A percentile compares a stretch with the other conserved stretches of the same genome.
These are phyloP conservation scores for Xylaria telfairii DNA, from an alignment of 495 filamentous ascomycete genomes.

Conservation along the genomic window DNA sequence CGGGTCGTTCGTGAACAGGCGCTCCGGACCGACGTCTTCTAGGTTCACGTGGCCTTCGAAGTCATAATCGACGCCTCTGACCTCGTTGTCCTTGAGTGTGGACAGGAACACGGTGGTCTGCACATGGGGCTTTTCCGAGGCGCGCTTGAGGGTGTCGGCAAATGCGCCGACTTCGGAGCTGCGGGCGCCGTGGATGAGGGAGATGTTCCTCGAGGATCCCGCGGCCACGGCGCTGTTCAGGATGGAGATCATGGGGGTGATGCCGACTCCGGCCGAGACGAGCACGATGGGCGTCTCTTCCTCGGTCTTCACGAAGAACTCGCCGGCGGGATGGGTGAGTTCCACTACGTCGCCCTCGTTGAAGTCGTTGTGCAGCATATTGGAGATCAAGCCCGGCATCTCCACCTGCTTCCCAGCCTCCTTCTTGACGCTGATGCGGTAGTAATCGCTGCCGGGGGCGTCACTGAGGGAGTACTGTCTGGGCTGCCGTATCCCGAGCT, in stretches of 20 bases:
- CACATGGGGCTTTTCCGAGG: slow-evolving; percentile 48
- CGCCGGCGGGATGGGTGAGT: slow-evolving; percentile 71
- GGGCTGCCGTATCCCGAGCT: slow-evolving; percentile 64
- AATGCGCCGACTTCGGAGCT: slow-evolving; percentile 57
- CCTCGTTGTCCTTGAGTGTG: slow-evolving; percentile 49
- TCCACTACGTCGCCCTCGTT: slow-evolving; percentile 64
- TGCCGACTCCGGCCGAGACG: slow-evolving; percentile 72
- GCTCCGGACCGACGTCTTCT: slow-evolving; percentile 52
- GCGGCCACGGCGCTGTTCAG: slow-evolving; percentile 62
- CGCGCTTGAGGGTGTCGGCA: slow-evolving; percentile 52
- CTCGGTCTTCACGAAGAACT: slow-evolving; percentile 65
- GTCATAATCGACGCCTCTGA: slow-evolving; percentile 62
- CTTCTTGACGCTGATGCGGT: slow-evolving; percentile 74
- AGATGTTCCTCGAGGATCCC: slow-evolving; percentile 54
- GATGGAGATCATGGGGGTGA: slow-evolving; percentile 72
- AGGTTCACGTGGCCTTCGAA: slow-evolving; percentile 62
- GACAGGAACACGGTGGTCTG: slow-evolving; percentile 50
- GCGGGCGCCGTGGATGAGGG: slow-evolving; percentile 68
- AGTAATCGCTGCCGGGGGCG: slow-evolving; percentile 60
- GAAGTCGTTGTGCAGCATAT: slow-evolving; percentile 68
- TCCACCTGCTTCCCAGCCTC: slow-evolving; percentile 58
- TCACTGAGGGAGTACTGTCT: slow-evolving; percentile 78
- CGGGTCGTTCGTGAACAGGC: slow-evolving; percentile 59
- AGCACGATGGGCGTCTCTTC: slow-evolving; percentile 62
- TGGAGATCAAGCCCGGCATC: slow-evolving; percentile 71